phyloP scores from a whole-genome alignment of 805 yeast species.

The Cyberlindnera suaveolens region DNA sequence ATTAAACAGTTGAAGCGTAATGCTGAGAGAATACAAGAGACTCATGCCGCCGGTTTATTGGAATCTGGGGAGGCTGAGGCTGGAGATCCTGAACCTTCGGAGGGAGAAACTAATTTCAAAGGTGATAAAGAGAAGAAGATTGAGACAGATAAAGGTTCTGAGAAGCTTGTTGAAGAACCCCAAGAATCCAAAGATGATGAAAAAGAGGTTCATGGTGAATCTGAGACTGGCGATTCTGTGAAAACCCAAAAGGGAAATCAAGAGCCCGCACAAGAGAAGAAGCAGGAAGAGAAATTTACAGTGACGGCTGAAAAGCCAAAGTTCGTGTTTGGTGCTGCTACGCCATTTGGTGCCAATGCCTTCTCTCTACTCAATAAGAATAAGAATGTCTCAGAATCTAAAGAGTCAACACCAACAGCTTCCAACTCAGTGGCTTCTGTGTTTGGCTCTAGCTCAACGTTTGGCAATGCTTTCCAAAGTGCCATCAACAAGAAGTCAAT shows the following conservation, averaged over 20 bases:
- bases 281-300: not conserved
- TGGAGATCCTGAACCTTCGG: not conserved
- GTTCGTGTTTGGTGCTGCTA: slow-evolving; percentile 51
- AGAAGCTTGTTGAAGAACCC: not conserved
- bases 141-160: not conserved
- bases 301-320: slow-evolving; percentile 26
- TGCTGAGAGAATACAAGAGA: slow-evolving; percentile 4
- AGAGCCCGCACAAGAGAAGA: slow-evolving; percentile 1
- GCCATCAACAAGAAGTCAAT: slow-evolving; percentile 50
- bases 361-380: slow-evolving; percentile 27
- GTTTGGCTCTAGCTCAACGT: slow-evolving; percentile 42
- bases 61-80: slow-evolving; percentile 4
- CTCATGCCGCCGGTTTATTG: not conserved
- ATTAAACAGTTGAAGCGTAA: slow-evolving; percentile 18
- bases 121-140: not conserved
- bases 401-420: slow-evolving; percentile 15
- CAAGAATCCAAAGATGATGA: slow-evolving; percentile 2
- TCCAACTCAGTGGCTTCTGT: slow-evolving; percentile 10
- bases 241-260: not conserved
- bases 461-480: slow-evolving; percentile 49
- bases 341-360: slow-evolving; percentile 40
- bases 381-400: slow-evolving; percentile 35
- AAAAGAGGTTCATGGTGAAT: slow-evolving; percentile 6
- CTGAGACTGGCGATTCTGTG: not conserved
- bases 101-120: not conserved